Percentiles rank a stretch among this genome's conserved stretches.
Conservation (phyloP, 192 early-diverging fungal species). For the Cetraspora pellucida region DNA sequence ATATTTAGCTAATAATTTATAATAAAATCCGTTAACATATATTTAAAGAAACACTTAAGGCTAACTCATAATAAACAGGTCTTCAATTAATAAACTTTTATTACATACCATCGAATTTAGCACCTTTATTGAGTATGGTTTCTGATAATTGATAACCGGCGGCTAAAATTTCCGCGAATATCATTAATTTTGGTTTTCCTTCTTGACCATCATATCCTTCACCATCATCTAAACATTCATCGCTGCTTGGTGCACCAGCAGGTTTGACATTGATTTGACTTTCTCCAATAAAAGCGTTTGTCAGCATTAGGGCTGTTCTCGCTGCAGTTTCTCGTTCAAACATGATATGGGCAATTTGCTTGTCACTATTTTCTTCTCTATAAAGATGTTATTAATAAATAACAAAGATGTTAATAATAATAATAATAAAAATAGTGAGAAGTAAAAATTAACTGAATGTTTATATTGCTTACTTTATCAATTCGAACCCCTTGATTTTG, state of each 20-base stretch:
- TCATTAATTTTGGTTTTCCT: slow-evolving; percentile 50
- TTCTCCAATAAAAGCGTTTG: slow-evolving; percentile 64
- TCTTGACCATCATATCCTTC: slow-evolving; percentile 32
- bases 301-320: slow-evolving; percentile 64
- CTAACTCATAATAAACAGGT: not conserved
- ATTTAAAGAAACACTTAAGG: not conserved
- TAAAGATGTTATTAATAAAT: not conserved
- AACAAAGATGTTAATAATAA: not conserved
- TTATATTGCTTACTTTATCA: slow-evolving; percentile 53
- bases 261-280: slow-evolving; percentile 55
- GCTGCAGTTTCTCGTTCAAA: slow-evolving; percentile 62
- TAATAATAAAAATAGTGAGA: not conserved
- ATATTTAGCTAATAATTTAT: no score
- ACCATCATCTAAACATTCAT: slow-evolving; percentile 24
- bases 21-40: not conserved
- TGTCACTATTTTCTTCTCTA: slow-evolving; percentile 52
- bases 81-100: not conserved
- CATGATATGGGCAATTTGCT: slow-evolving; percentile 57
- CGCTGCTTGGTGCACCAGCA: slow-evolving; percentile 47
- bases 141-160: slow-evolving; percentile 68
- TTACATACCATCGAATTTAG: not conserved
- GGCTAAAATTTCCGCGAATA: slow-evolving; percentile 71
- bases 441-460: not conserved
- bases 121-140: slow-evolving; percentile 58
- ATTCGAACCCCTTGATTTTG: slow-evolving; percentile 64